Conservation (phyloP, 2,329 filamentous ascomycete species). For the Fusarium xylarioides region DNA sequence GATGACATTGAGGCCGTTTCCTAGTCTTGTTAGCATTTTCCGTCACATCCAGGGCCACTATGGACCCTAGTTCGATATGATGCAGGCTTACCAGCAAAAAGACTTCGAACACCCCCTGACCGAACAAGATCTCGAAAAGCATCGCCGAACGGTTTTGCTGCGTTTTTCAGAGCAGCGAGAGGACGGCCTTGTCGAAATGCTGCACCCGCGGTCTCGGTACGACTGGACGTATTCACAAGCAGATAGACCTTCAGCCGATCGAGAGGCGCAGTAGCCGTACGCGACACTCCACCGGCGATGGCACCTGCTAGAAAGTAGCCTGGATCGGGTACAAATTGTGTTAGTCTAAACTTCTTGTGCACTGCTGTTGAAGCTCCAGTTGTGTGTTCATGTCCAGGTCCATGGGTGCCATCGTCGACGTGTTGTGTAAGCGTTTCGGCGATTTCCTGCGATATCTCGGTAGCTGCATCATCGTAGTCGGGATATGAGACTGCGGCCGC, state of each 20-base stretch:
- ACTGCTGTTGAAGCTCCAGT: conserved; percentile 47
- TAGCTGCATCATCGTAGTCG: conserved; percentile 37
- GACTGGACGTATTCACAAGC: conserved; percentile 79
- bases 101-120: conserved; percentile 84
- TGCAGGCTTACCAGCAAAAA: conserved; percentile 83
- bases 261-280: conserved; percentile 93
- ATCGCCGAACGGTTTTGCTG: conserved; percentile 73
- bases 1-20: conserved; percentile 94
- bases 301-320: conserved; percentile 98
- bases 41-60: background rate
- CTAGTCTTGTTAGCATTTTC: conserved; percentile 55
- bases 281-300: conserved; percentile 91
- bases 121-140: conserved; percentile 84
- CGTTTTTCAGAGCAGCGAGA: conserved; percentile 70
- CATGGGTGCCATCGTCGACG: conserved; percentile 50
- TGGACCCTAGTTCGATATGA: background rate
- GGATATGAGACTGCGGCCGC: conserved; percentile 28
- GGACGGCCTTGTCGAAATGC: conserved; percentile 77
- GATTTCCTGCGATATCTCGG: conserved; percentile 36
- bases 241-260: conserved; percentile 98
- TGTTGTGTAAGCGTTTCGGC: conserved; percentile 36
- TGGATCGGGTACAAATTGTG: conserved; percentile 81
- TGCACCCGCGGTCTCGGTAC: conserved; percentile 64
- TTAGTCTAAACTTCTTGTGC: conserved; percentile 64
- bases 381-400: conserved; percentile 36